These are phyloP conservation scores for Chalaropsis thielavioides DNA, from an alignment of 2,329 filamentous ascomycete species.

Conservation along the genomic window DNA sequence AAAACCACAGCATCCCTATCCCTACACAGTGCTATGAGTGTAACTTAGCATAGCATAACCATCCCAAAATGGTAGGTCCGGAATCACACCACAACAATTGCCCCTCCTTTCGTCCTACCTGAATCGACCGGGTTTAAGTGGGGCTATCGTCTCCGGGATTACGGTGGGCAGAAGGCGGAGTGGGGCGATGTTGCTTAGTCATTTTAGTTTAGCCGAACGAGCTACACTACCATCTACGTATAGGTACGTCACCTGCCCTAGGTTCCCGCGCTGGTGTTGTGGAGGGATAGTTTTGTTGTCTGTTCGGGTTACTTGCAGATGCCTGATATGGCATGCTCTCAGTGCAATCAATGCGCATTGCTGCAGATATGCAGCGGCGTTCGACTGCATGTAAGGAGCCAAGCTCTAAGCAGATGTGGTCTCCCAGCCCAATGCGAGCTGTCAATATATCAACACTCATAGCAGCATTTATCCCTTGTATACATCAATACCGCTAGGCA, in stretches of 20 bases:
- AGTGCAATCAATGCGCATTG: neutral
- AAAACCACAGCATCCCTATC: no score
- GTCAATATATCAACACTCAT: neutral
- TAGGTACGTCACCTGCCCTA: no score
- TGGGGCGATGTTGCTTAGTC: neutral
- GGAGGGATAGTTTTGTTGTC: neutral
- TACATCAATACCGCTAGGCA: neutral
- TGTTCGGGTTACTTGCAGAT: neutral
- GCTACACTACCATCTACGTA: no score
- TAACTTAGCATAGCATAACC: no score
- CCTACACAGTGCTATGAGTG: no score
- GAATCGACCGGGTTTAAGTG: constrained; percentile 4
- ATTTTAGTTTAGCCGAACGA: no score
- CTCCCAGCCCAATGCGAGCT: neutral
- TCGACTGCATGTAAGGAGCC: neutral
- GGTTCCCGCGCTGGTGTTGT: no score
- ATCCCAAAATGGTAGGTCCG: no score
- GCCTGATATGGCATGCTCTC: neutral
- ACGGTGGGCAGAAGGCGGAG: neutral
- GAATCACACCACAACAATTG: no score
- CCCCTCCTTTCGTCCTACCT: neutral
- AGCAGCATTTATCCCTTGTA: neutral
- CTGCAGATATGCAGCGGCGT: neutral
- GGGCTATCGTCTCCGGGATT: neutral
- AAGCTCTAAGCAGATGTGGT: neutral